Evolutionary conservation across 2,329 filamentous ascomycete genomes (phyloP).

Genomic region (Colletotrichum melonis): DNA sequence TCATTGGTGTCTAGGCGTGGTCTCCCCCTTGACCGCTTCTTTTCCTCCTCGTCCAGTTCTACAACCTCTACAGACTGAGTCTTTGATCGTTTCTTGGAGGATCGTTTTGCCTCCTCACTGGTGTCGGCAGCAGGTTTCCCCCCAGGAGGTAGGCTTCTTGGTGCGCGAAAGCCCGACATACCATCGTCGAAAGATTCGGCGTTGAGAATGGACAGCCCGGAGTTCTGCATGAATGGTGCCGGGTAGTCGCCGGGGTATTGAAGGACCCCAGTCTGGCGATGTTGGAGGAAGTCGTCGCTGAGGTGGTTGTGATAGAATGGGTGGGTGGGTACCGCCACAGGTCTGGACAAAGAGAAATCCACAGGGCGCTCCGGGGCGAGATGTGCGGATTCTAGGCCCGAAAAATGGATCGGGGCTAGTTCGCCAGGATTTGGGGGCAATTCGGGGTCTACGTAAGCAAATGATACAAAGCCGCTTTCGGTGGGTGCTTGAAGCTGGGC

Average conservation of each 20-base stretch:
- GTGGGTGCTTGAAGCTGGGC: constrained; percentile 22
- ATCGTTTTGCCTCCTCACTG: constrained; percentile 27
- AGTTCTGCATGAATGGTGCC: constrained; percentile 42
- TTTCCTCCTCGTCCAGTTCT: constrained; percentile 55
- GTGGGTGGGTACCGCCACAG: constrained; percentile 10
- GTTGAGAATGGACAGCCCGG: constrained; percentile 56
- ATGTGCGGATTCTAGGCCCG: background rate
- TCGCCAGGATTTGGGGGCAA: background rate
- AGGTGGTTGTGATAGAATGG: background rate
- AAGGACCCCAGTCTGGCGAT: constrained; percentile 2
- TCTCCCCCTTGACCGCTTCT: constrained; percentile 76
- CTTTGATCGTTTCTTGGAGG: constrained; percentile 47
- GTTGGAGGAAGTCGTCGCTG: constrained; percentile 9
- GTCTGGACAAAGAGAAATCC: constrained; percentile 6
- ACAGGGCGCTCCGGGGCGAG: background rate
- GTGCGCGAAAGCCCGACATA: constrained; percentile 35
- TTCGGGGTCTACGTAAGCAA: constrained; percentile 2
- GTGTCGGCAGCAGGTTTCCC: constrained; percentile 22
- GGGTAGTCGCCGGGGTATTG: constrained; percentile 22
- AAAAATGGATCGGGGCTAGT: constrained; percentile 27
- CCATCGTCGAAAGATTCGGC: constrained; percentile 59
- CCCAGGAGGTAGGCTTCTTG: constrained; percentile 34
- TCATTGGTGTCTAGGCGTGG: constrained; percentile 82
- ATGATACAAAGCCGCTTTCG: background rate
- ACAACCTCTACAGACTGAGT: constrained; percentile 38